These are phyloP conservation scores for Coemansia sp. DNA, from an alignment of 192 early-diverging fungal species.

Conservation along the genomic window DNA sequence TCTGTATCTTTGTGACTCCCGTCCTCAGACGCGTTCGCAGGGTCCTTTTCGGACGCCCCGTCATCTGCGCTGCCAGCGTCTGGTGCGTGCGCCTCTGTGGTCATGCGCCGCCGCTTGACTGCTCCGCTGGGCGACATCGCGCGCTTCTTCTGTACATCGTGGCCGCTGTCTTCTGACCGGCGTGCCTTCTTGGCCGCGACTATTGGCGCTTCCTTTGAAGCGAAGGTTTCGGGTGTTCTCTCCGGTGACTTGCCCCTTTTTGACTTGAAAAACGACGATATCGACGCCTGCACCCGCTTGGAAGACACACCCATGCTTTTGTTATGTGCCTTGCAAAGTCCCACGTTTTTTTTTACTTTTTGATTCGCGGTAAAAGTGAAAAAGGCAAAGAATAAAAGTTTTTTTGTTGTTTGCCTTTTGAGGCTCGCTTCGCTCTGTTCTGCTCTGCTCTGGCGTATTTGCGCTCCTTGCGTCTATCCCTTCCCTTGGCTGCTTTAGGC, in stretches of 20 bases:
- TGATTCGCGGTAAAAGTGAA: too few relatives aligned
- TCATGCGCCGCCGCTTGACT: conserved; percentile 9
- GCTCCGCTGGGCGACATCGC: not conserved
- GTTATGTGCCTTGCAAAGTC: not conserved
- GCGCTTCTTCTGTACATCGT: not conserved
- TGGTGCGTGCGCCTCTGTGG: not conserved
- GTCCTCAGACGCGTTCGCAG: not conserved
- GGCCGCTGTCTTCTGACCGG: not conserved
- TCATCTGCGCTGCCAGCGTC: not conserved
- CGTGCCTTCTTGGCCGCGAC: not conserved
- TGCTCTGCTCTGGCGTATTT: too few relatives aligned
- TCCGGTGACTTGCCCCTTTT: conserved; percentile 7
- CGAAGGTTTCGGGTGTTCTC: not conserved
- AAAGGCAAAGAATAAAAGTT: conserved; percentile 2
- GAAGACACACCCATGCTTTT: conserved; percentile 21
- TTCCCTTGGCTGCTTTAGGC: too few relatives aligned
- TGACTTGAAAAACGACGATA: conserved; percentile 49
- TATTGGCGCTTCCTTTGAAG: not conserved
- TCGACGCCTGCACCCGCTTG: conserved; percentile 40
- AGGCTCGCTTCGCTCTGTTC: too few relatives aligned
- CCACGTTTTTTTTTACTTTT: not conserved
- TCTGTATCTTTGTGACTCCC: not conserved
- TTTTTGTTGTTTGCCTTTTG: not conserved
- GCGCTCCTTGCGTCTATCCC: too few relatives aligned
- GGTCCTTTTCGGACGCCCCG: not conserved